Evolutionary conservation across 139 green algal genomes (phyloP).

Genomic region (Chlamydomonas sp.): DNA sequence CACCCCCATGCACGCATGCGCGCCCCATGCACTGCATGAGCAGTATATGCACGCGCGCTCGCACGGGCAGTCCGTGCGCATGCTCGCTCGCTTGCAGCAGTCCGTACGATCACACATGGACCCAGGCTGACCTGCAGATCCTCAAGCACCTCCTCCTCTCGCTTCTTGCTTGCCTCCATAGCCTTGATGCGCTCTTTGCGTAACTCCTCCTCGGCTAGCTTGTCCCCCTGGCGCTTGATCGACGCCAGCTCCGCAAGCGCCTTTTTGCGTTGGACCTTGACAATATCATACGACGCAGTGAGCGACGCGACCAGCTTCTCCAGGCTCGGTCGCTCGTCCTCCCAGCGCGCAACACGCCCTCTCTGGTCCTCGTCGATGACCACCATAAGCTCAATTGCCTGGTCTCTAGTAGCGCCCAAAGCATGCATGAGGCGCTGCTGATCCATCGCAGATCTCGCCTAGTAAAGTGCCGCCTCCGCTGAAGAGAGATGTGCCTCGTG

Average conservation of each 20-base stretch:
- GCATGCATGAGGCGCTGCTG: too few species aligned
- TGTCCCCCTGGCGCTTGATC: background rate
- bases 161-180: background rate
- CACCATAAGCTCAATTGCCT: constrained; percentile 1
- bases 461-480: too few species aligned
- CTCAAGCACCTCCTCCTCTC: background rate
- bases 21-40: too few species aligned
- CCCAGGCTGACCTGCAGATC: background rate
- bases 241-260: constrained; percentile 1
- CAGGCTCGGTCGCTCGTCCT: constrained; percentile 19
- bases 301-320: background rate
- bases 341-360: constrained; percentile 6
- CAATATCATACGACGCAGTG: background rate
- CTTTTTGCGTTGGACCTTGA: constrained; percentile 8
- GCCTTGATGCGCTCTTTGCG: background rate
- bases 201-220: constrained; percentile 11
- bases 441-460: too few species aligned
- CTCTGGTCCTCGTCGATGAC: constrained; percentile 20
- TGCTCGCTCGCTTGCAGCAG: background rate
- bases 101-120: background rate
- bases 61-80: too few species aligned
- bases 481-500: too few species aligned
- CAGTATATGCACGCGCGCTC: too few species aligned
- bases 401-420: background rate
- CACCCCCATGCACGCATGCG: too few species aligned